Percentiles rank a stretch among this genome's conserved stretches.
These are phyloP conservation scores for Ustilago cynodontis DNA, from an alignment of 1,284 basidiomycete genomes.

Conservation along the genomic window DNA sequence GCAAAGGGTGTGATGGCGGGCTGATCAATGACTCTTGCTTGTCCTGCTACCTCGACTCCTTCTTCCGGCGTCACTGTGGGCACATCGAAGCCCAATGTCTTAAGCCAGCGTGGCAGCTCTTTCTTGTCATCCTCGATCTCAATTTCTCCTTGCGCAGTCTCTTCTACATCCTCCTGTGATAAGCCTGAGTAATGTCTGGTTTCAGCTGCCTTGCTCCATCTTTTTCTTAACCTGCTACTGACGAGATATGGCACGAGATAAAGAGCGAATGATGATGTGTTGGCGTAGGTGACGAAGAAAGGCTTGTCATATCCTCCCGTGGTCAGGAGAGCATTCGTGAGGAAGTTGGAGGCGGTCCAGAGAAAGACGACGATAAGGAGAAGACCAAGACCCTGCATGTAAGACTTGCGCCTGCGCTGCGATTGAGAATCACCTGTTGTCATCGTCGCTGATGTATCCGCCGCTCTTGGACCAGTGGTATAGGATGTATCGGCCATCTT, in stretches of 20 bases:
- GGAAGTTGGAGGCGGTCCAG: slow-evolving; percentile 75
- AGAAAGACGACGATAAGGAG: slow-evolving; percentile 83
- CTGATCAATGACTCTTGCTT: slow-evolving; percentile 12
- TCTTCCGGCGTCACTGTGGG: slow-evolving; percentile 30
- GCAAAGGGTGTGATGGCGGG: slow-evolving; percentile 29
- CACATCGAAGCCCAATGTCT: slow-evolving; percentile 58
- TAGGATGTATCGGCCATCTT: slow-evolving; percentile 26
- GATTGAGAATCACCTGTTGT: slow-evolving; percentile 15
- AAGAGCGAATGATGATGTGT: slow-evolving; percentile 86
- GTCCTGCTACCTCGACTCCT: neutral
- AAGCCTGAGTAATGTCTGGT: slow-evolving; percentile 13
- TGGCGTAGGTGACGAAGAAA: slow-evolving; percentile 80
- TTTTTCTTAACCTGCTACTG: slow-evolving; percentile 17
- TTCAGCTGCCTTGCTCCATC: slow-evolving; percentile 30
- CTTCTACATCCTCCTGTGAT: slow-evolving; percentile 19
- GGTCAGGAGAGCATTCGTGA: slow-evolving; percentile 67
- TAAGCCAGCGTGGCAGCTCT: slow-evolving; percentile 48
- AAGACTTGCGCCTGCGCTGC: slow-evolving; percentile 67
- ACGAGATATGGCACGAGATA: slow-evolving; percentile 82
- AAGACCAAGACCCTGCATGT: slow-evolving; percentile 79
- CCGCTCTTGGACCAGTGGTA: neutral
- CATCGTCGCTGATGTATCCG: neutral
- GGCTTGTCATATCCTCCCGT: slow-evolving; percentile 67
- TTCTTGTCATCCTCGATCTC: slow-evolving; percentile 26
- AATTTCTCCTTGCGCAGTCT: neutral